phyloP scores from a whole-genome alignment of 1,139 yeast genomes.

The Hyphopichia wangnamkhiaoensis region DNA sequence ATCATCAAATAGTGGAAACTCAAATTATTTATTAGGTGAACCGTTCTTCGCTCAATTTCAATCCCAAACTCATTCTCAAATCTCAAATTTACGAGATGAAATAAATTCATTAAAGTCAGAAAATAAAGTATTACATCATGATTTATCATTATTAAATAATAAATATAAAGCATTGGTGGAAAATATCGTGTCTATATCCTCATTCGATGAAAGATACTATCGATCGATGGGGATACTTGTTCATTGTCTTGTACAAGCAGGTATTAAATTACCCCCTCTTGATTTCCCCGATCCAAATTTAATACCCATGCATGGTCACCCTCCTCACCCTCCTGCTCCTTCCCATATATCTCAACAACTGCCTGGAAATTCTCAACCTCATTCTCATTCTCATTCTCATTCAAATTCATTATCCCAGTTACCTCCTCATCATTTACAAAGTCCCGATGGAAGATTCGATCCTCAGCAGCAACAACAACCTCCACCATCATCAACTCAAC shows the following conservation, averaged over 20 bases:
- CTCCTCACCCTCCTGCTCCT: slow-evolving; percentile 8
- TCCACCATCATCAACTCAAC: slow-evolving; percentile 9
- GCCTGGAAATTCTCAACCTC: not conserved
- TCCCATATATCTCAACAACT: slow-evolving; percentile 6
- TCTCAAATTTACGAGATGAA: slow-evolving; percentile 39
- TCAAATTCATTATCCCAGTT: slow-evolving; percentile 9
- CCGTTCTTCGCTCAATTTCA: slow-evolving; percentile 12
- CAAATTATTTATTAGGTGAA: slow-evolving; percentile 3
- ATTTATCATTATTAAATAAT: slow-evolving; percentile 46
- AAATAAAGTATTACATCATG: slow-evolving; percentile 40
- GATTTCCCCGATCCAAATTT: slow-evolving; percentile 51
- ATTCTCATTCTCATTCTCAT: slow-evolving; percentile 8
- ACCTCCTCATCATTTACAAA: slow-evolving; percentile 7
- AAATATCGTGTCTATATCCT: slow-evolving; percentile 55
- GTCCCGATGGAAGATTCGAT: not conserved
- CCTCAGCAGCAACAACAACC: slow-evolving; percentile 8
- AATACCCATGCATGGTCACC: slow-evolving; percentile 22
- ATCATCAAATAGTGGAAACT: slow-evolving; percentile 2
- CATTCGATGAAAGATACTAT: slow-evolving; percentile 56
- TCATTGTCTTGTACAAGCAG: slow-evolving; percentile 53
- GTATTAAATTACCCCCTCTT: slow-evolving; percentile 66
- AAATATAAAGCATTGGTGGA: slow-evolving; percentile 69
- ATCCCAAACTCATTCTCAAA: slow-evolving; percentile 1
- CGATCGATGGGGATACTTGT: slow-evolving; percentile 52
- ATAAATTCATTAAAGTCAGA: slow-evolving; percentile 44